These are phyloP conservation scores for Plasmodium reichenowi DNA, from an alignment of 169 alveolate genomes.

Conservation along the genomic window DNA sequence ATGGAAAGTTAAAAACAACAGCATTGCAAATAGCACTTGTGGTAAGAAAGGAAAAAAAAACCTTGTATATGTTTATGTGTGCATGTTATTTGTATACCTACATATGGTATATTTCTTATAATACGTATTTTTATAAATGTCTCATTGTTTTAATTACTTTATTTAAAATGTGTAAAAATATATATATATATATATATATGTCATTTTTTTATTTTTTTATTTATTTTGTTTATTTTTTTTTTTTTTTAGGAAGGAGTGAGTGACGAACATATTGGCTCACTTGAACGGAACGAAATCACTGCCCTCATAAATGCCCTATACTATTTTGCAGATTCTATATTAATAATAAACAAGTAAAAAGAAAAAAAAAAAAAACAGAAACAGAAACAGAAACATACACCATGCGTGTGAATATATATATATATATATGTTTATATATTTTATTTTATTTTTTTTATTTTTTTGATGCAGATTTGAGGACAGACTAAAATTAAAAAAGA, in stretches of 20 bases:
- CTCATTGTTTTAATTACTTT: constrained; percentile 1
- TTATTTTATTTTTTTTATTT: neutral
- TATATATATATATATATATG: neutral
- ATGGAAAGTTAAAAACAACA: constrained; percentile 92
- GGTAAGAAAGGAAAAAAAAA: constrained; percentile 26
- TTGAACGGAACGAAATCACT: constrained; percentile 90
- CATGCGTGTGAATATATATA: constrained; percentile 30
- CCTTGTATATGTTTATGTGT: neutral
- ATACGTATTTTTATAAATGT: neutral
- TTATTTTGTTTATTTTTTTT: neutral
- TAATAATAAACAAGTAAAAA: constrained; percentile 77
- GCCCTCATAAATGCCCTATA: constrained; percentile 87
- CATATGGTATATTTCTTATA: neutral
- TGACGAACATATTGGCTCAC: constrained; percentile 59
- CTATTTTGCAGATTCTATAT: constrained; percentile 88
- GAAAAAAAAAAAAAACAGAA: neutral
- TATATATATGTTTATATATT: constrained; percentile 21
- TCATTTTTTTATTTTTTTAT: neutral
- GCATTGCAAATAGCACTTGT: constrained; percentile 92
- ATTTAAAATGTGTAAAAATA: too few relatives aligned
- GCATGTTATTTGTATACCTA: neutral
- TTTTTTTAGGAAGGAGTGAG: constrained; percentile 66
- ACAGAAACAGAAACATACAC: constrained; percentile 15
- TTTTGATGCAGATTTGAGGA: constrained; percentile 29
- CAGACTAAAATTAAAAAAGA: constrained; percentile 24